phyloP scores from a whole-genome alignment of 2,329 filamentous ascomycete species.

The Xylariaceae sp. region DNA sequence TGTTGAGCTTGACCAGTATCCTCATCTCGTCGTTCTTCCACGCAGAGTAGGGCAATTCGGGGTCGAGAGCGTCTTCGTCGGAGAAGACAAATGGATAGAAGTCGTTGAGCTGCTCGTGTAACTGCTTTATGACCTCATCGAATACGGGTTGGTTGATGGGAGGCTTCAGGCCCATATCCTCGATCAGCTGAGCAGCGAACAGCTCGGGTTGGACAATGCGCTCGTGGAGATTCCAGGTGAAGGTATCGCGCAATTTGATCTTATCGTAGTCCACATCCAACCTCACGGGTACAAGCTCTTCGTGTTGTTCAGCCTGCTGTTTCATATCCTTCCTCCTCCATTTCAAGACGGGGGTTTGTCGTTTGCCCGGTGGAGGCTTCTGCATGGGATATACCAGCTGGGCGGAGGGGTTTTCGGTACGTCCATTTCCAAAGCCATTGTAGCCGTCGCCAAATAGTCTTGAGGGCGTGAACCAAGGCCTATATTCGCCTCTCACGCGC shows the following conservation, averaged over 20 bases:
- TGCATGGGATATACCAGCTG: constrained; percentile 75
- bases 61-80: constrained; percentile 85
- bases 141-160: constrained; percentile 62
- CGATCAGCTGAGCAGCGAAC: constrained; percentile 84
- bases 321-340: constrained; percentile 75
- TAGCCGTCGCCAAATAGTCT: constrained; percentile 72
- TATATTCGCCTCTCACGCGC: constrained; percentile 52
- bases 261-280: constrained; percentile 95
- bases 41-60: constrained; percentile 82
- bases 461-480: constrained; percentile 52
- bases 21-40: constrained; percentile 99
- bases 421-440: constrained; percentile 81
- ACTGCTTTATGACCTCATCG: constrained; percentile 61
- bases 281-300: constrained; percentile 86
- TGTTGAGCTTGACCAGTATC: constrained; percentile 90
- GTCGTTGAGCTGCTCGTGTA: constrained; percentile 86
- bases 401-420: constrained; percentile 68
- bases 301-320: constrained; percentile 82
- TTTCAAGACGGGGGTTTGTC: constrained; percentile 68
- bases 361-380: constrained; percentile 71
- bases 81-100: constrained; percentile 91
- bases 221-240: constrained; percentile 97
- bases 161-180: constrained; percentile 80
- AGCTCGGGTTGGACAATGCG: constrained; percentile 73
- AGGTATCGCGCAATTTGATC: constrained; percentile 91